Evolutionary conservation across 1,139 yeast genomes (phyloP).

Genomic region (Starmera stellimalicola): DNA sequence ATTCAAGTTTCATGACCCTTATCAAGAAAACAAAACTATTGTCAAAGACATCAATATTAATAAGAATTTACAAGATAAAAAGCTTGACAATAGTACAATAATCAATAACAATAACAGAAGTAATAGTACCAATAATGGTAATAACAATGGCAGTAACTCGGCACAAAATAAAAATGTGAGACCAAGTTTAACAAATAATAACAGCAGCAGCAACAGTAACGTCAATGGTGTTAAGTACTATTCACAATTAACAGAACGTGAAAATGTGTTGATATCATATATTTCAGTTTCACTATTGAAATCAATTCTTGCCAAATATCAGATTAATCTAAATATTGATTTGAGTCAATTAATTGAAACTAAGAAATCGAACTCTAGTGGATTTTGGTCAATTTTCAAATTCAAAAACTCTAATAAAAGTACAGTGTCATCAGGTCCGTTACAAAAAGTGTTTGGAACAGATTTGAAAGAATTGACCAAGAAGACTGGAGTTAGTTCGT

Average conservation of each 20-base stretch:
- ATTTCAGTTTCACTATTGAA: conserved; percentile 58
- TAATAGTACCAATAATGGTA: background rate
- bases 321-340: conserved; percentile 43
- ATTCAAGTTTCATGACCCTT: conserved; percentile 52
- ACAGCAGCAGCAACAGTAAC: conserved; percentile 5
- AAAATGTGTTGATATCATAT: conserved; percentile 56
- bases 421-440: conserved; percentile 13
- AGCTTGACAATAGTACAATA: background rate
- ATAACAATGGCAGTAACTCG: background rate
- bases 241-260: conserved; percentile 59
- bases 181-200: background rate
- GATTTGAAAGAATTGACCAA: conserved; percentile 64
- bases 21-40: conserved; percentile 26
- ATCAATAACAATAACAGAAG: background rate
- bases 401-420: conserved; percentile 17
- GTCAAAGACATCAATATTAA: conserved; percentile 24
- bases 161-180: background rate
- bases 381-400: conserved; percentile 71
- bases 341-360: conserved; percentile 41
- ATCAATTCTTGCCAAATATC: conserved; percentile 20
- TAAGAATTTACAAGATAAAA: conserved; percentile 9
- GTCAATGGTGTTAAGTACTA: conserved; percentile 34
- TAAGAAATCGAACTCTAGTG: conserved; percentile 37
- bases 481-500: conserved; percentile 78
- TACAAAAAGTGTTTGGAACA: conserved; percentile 64